Conservation (phyloP, 805 yeast species). For the Metschnikowia lachancei region DNA sequence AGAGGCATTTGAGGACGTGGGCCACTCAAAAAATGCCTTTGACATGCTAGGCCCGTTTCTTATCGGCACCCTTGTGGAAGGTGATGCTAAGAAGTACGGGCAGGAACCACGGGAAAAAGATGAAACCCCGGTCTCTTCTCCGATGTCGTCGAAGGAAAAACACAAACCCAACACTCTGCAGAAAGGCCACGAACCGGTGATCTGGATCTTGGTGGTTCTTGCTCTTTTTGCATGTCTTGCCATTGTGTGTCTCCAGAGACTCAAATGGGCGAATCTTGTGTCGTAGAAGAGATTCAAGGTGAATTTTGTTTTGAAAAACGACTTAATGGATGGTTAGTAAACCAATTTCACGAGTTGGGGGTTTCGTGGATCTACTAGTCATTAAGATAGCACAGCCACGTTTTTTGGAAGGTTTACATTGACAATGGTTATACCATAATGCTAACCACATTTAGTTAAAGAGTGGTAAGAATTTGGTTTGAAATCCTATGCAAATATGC, state of each 20-base stretch:
- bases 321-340: too few relatives aligned
- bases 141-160: background rate
- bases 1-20: slow-evolving; percentile 53
- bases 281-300: too few relatives aligned
- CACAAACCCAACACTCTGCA: background rate
- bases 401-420: too few relatives aligned
- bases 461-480: too few relatives aligned
- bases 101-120: background rate
- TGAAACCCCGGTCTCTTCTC: too few relatives aligned
- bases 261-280: slow-evolving; percentile 18
- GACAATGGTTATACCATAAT: too few relatives aligned
- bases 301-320: too few relatives aligned
- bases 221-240: slow-evolving; percentile 12
- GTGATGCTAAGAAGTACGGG: slow-evolving; percentile 3
- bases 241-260: slow-evolving; percentile 15
- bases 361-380: too few relatives aligned
- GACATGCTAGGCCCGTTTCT: slow-evolving; percentile 19
- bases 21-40: slow-evolving; percentile 20
- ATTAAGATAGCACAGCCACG: too few relatives aligned
- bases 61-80: slow-evolving; percentile 11
- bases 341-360: too few relatives aligned
- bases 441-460: too few relatives aligned
- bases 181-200: background rate
- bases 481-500: too few relatives aligned
- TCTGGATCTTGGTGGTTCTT: slow-evolving; percentile 6